Percentiles rank a stretch among this genome's conserved stretches.
These are phyloP conservation scores for Striga hermonthica DNA, from an alignment of 305 asterid genomes.

Conservation along the genomic window DNA sequence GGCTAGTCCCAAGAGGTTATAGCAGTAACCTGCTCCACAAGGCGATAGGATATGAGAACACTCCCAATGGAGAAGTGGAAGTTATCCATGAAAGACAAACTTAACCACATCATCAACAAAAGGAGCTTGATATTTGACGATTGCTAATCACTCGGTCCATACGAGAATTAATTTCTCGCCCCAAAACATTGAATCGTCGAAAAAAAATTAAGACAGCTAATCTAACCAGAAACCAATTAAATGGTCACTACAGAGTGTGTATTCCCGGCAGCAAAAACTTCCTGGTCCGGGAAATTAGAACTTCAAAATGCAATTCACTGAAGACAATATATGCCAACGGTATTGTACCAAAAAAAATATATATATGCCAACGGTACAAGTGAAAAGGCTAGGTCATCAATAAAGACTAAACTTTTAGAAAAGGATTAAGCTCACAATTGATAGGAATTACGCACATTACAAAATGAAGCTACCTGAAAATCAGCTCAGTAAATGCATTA, in stretches of 20 bases:
- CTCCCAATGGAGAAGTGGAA: constrained; percentile 19
- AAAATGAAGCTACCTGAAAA: too few species aligned
- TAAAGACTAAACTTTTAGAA: too few species aligned
- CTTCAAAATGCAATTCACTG: not conserved
- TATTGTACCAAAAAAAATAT: too few species aligned
- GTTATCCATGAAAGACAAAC: constrained; percentile 4
- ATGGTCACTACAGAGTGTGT: too few species aligned
- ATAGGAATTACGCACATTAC: too few species aligned
- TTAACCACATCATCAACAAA: constrained; percentile 28
- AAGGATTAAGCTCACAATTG: too few species aligned
- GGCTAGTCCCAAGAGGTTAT: constrained; percentile 37
- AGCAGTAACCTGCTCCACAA: constrained; percentile 38
- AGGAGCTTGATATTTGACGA: constrained; percentile 26
- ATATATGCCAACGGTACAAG: too few species aligned
- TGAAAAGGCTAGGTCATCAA: too few species aligned
- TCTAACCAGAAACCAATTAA: not conserved
- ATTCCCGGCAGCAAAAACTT: too few species aligned
- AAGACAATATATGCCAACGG: not conserved
- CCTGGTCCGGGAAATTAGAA: too few species aligned
- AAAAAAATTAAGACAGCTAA: not conserved
- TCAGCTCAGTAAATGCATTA: too few species aligned
- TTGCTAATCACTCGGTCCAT: not conserved
- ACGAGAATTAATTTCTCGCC: not conserved
- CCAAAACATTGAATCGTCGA: too few species aligned
- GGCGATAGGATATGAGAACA: constrained; percentile 37